These are phyloP conservation scores for Ascochyta fabae DNA, from an alignment of 2,329 filamentous ascomycete species.

Conservation along the genomic window DNA sequence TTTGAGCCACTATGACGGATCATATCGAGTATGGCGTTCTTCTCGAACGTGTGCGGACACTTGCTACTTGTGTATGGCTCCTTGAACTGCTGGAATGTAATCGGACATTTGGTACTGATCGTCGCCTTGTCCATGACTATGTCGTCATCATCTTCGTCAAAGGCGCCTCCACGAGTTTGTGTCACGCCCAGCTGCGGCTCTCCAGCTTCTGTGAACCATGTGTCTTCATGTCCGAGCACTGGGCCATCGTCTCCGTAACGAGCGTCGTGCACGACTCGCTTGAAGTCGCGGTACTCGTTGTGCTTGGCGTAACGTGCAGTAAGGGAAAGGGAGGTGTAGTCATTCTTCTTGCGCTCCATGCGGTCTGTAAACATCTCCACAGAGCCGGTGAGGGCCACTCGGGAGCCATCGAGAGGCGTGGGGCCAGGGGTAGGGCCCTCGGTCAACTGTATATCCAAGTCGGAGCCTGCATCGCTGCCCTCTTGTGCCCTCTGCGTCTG, in stretches of 20 bases:
- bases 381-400: conserved; percentile 42
- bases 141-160: conserved; percentile 70
- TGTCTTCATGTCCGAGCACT: conserved; percentile 61
- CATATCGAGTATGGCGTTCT: conserved; percentile 65
- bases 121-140: conserved; percentile 69
- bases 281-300: conserved; percentile 67
- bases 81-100: conserved; percentile 69
- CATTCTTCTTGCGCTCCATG: conserved; percentile 51
- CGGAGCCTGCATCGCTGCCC: conserved; percentile 39
- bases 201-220: conserved; percentile 67
- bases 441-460: conserved; percentile 45
- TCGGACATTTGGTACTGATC: conserved; percentile 71
- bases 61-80: conserved; percentile 70
- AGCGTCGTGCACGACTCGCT: conserved; percentile 66
- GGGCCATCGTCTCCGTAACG: conserved; percentile 61
- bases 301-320: conserved; percentile 61
- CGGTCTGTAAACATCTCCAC: conserved; percentile 48
- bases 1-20: conserved; percentile 39
- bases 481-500: conserved; percentile 15
- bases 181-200: conserved; percentile 52
- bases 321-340: conserved; percentile 50
- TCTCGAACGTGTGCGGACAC: conserved; percentile 78
- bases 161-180: conserved; percentile 38
- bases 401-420: conserved; percentile 44
- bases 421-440: conserved; percentile 48